Percentiles rank a stretch among this genome's conserved stretches.
Evolutionary conservation across 116 monocot species (phyloP).

Genomic region (Cymodocea nodosa): DNA sequence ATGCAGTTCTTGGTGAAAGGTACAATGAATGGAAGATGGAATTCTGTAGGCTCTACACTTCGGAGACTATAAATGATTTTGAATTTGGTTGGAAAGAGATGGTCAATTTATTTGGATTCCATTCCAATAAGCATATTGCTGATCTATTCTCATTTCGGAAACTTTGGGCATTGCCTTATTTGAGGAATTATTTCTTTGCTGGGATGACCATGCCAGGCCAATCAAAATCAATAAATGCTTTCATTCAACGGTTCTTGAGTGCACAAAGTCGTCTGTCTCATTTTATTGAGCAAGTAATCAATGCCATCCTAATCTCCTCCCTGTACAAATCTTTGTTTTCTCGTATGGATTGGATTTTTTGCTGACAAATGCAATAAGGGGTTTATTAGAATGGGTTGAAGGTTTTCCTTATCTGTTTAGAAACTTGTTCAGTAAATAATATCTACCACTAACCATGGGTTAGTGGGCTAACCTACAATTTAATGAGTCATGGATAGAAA

Average conservation of each 20-base stretch:
- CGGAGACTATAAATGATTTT: slow-evolving; percentile 56
- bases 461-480: no score
- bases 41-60: slow-evolving; percentile 61
- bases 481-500: no score
- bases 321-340: not conserved
- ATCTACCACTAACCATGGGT: no score
- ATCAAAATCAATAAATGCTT: slow-evolving; percentile 60
- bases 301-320: not conserved
- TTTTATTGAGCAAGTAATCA: slow-evolving; percentile 60
- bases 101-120: slow-evolving; percentile 53
- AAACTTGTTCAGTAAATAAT: no score
- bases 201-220: slow-evolving; percentile 40
- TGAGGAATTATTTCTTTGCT: slow-evolving; percentile 69
- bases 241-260: slow-evolving; percentile 69
- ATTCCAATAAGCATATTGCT: slow-evolving; percentile 59
- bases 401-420: no score
- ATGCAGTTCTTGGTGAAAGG: slow-evolving; percentile 57
- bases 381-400: no score
- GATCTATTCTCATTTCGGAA: slow-evolving; percentile 46
- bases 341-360: no score
- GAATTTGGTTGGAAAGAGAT: slow-evolving; percentile 71
- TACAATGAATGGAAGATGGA: slow-evolving; percentile 61
- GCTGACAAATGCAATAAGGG: no score
- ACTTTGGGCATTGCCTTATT: slow-evolving; percentile 73
- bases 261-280: slow-evolving; percentile 50